phyloP scores from a whole-genome alignment of 192 early-diverging fungal genomes.

The Mortierella claussenii region DNA sequence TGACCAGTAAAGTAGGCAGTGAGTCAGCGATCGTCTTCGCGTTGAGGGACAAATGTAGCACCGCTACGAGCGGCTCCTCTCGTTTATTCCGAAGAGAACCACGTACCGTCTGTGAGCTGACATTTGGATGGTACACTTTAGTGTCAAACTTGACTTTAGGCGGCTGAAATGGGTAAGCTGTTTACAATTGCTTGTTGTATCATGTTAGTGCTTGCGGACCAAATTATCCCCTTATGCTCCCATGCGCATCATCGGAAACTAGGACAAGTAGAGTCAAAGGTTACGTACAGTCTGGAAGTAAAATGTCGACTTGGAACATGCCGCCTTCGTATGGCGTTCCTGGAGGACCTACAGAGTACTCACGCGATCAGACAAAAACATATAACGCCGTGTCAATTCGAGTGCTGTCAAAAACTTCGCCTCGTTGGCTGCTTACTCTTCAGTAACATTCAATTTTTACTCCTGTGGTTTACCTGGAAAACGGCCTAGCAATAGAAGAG shows the following conservation, averaged over 20 bases:
- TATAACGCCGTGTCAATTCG: too few relatives aligned
- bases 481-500: slow-evolving; percentile 5
- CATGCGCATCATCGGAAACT: not conserved
- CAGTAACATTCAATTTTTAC: too few relatives aligned
- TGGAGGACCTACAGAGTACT: slow-evolving; percentile 26
- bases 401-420: too few relatives aligned
- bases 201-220: too few relatives aligned
- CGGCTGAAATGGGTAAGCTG: slow-evolving; percentile 60
- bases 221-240: too few relatives aligned
- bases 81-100: not conserved
- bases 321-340: slow-evolving; percentile 47
- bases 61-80: not conserved
- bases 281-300: slow-evolving; percentile 29
- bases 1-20: too few relatives aligned
- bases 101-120: slow-evolving; percentile 64
- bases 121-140: slow-evolving; percentile 64
- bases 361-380: not conserved
- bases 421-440: too few relatives aligned
- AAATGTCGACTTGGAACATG: slow-evolving; percentile 48
- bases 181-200: too few relatives aligned
- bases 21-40: too few relatives aligned
- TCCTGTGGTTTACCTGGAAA: slow-evolving; percentile 31
- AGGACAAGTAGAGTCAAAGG: too few relatives aligned
- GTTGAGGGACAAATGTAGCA: not conserved
- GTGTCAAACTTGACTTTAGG: slow-evolving; percentile 66